Percentiles rank a stretch among this genome's conserved stretches.
phyloP scores from a whole-genome alignment of 2,329 filamentous ascomycete species.

The Pseudocercospora eumusae region DNA sequence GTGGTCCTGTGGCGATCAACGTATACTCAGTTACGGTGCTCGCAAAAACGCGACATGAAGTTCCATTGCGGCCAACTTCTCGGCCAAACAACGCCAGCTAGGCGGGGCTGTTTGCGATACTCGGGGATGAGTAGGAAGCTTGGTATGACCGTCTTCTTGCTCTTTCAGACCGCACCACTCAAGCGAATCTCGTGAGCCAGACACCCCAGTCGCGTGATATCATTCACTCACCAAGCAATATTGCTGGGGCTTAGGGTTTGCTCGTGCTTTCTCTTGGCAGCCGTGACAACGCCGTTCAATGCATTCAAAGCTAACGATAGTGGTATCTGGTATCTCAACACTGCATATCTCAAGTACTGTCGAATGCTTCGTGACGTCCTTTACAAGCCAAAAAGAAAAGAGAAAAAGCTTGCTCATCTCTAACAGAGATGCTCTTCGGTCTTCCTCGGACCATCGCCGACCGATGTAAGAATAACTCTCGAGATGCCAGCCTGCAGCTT shows the following conservation, averaged over 20 bases:
- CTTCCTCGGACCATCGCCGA: slow-evolving; percentile 84
- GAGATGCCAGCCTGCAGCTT: slow-evolving; percentile 75
- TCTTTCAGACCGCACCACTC: no score
- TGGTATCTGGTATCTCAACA: slow-evolving; percentile 12
- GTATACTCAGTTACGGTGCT: not conserved
- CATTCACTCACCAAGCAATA: not conserved
- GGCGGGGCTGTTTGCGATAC: not conserved
- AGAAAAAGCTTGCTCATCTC: not conserved
- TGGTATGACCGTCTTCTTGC: not conserved
- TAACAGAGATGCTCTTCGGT: slow-evolving; percentile 61
- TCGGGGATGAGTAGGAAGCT: not conserved
- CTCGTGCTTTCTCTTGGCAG: not conserved
- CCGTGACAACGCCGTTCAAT: not conserved
- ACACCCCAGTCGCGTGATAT: no score
- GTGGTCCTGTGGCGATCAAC: no score
- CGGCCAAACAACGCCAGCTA: not conserved
- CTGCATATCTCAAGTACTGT: slow-evolving; percentile 2
- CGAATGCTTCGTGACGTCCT: not conserved
- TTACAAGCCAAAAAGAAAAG: not conserved
- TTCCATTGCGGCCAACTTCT: not conserved
- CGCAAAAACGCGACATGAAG: not conserved
- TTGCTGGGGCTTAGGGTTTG: not conserved
- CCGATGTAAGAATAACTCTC: slow-evolving; percentile 85
- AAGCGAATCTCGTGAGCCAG: no score
- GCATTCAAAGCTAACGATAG: slow-evolving; percentile 5